Evolutionary conservation across 2,329 filamentous ascomycete genomes (phyloP).

Genomic region (Ascochyta lentis): DNA sequence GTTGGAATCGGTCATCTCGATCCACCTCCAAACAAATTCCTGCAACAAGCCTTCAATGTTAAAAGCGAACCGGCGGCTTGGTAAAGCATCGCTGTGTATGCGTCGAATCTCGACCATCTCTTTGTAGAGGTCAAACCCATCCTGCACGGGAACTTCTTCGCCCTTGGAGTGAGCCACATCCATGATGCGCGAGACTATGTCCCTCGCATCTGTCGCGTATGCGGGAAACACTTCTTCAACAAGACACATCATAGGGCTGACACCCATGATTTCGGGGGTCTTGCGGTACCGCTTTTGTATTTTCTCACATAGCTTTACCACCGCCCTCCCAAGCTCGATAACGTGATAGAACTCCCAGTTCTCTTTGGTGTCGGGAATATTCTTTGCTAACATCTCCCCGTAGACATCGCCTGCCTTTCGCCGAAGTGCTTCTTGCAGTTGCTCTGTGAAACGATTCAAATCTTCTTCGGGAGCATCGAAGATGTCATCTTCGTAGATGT

Average conservation of each 20-base stretch:
- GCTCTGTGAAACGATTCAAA: conserved; percentile 72
- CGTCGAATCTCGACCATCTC: conserved; percentile 84
- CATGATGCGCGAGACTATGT: conserved; percentile 83
- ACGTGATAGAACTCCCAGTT: conserved; percentile 92
- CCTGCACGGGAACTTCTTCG: conserved; percentile 82
- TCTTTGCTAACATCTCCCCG: conserved; percentile 75
- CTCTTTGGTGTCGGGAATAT: conserved; percentile 79
- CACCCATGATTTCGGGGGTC: conserved; percentile 85
- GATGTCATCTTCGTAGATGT: conserved; percentile 78
- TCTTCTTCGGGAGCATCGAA: conserved; percentile 77
- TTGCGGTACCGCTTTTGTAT: conserved; percentile 92
- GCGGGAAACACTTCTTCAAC: conserved; percentile 85
- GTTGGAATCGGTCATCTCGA: conserved; percentile 78
- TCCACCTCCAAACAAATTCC: conserved; percentile 96
- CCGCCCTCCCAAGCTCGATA: conserved; percentile 83
- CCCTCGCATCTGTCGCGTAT: conserved; percentile 87
- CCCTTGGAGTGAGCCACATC: conserved; percentile 71
- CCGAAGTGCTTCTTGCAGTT: conserved; percentile 74
- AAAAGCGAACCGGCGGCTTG: conserved; percentile 77
- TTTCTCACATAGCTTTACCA: conserved; percentile 83
- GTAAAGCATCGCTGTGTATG: conserved; percentile 78
- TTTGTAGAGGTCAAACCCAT: conserved; percentile 92
- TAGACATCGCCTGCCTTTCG: conserved; percentile 82
- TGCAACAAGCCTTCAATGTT: conserved; percentile 85
- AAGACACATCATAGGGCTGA: conserved; percentile 71